Conservation (phyloP, 495 filamentous ascomycete species). For the Geopyxis carbonaria region DNA sequence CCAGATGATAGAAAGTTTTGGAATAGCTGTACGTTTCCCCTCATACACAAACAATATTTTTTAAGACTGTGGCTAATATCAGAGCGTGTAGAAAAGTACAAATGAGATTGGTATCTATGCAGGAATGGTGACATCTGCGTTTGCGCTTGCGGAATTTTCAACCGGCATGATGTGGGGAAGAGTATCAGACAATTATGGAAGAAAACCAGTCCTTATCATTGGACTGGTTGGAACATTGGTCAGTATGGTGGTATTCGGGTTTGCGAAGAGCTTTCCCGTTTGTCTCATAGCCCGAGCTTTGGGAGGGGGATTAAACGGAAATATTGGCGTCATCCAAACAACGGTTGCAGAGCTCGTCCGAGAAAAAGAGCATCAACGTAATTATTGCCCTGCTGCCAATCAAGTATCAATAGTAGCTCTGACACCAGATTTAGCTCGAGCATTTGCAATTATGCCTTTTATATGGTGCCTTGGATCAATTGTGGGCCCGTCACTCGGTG, state of each 20-base stretch:
- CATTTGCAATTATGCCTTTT: conserved; percentile 93
- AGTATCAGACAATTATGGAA: conserved; percentile 77
- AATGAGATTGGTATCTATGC: conserved; percentile 77
- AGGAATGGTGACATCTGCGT: conserved; percentile 91
- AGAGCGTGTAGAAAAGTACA: conserved; percentile 35
- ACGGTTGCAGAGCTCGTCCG: conserved; percentile 87
- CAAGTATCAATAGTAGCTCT: conserved; percentile 5
- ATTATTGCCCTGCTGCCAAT: conserved; percentile 26
- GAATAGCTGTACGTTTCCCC: conserved; percentile 40
- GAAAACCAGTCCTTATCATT: conserved; percentile 80
- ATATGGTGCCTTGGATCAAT: conserved; percentile 93
- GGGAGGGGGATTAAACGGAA: conserved; percentile 82
- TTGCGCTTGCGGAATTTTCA: conserved; percentile 87
- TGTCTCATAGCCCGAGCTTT: conserved; percentile 77
- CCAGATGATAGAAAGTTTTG: conserved; percentile 88
- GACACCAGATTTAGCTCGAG: conserved; percentile 47
- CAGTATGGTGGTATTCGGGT: conserved; percentile 88
- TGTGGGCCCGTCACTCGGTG: conserved; percentile 77
- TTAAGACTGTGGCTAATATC: not conserved
- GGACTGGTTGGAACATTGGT: conserved; percentile 77
- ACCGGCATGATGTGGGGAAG: conserved; percentile 83
- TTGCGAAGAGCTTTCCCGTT: conserved; percentile 64
- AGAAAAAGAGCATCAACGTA: conserved; percentile 77
- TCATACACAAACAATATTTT: too few species aligned
- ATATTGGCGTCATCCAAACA: conserved; percentile 87